Percentiles rank a stretch among this genome's conserved stretches.
phyloP scores from a whole-genome alignment of 106 monocot genomes.

The Acorus calamus region DNA sequence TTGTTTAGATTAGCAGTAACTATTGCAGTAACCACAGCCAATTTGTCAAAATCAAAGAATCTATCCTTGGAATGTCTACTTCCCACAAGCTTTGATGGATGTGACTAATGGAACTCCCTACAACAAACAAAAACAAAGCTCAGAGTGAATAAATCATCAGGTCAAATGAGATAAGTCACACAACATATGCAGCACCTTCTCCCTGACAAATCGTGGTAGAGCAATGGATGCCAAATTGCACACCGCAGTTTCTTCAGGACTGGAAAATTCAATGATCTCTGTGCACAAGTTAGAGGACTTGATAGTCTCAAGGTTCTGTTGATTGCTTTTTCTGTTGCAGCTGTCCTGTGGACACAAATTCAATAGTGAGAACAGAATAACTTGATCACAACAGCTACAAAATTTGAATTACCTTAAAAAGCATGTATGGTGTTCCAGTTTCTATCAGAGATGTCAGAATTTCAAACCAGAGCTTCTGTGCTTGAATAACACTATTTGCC shows the following conservation, averaged over 20 bases:
- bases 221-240: background rate
- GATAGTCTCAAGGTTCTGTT: constrained; percentile 5
- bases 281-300: constrained; percentile 8
- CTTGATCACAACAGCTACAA: too few species aligned
- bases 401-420: background rate
- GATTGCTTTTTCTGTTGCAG: constrained; percentile 2
- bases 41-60: constrained; percentile 92
- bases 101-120: background rate
- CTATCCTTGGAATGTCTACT: constrained; percentile 46
- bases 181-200: background rate
- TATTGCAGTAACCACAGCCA: constrained; percentile 64
- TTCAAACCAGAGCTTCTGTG: constrained; percentile 8
- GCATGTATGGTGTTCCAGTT: constrained; percentile 9
- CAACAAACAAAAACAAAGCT: background rate
- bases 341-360: background rate
- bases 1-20: constrained; percentile 19
- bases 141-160: background rate
- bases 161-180: background rate
- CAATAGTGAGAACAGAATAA: too few species aligned
- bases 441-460: constrained; percentile 3
- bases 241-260: background rate
- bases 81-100: background rate
- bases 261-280: constrained; percentile 3
- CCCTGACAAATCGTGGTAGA: too few species aligned
- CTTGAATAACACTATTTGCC: background rate